Conservation (phyloP, 1,284 basidiomycete species). For the Heterobasidion parviporum region DNA sequence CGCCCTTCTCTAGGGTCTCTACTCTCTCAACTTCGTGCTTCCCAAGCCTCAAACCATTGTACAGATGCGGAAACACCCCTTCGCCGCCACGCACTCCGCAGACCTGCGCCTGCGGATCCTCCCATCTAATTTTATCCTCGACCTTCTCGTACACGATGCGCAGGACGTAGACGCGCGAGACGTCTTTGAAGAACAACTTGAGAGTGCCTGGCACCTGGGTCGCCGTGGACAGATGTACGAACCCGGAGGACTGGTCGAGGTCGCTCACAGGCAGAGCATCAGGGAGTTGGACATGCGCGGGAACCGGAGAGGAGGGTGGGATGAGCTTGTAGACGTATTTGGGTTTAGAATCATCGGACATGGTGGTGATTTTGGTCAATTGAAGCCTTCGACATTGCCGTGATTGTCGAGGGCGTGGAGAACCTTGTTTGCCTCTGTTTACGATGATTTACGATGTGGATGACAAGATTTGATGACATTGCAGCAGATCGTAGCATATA, state of each 20-base stretch:
- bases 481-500: too few relatives aligned
- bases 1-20: not conserved
- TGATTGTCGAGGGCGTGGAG: too few relatives aligned
- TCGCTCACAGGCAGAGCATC: conserved; percentile 26
- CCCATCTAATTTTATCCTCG: conserved; percentile 37
- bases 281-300: conserved; percentile 20
- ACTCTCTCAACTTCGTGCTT: conserved; percentile 1
- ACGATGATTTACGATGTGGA: too few relatives aligned
- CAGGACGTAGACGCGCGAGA: conserved; percentile 33
- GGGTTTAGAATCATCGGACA: conserved; percentile 16
- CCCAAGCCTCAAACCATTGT: conserved; percentile 14
- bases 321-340: conserved; percentile 47
- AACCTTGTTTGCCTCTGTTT: too few relatives aligned
- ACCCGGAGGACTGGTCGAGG: conserved; percentile 35
- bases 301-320: conserved; percentile 25
- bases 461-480: too few relatives aligned
- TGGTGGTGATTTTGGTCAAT: not conserved
- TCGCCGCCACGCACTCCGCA: conserved; percentile 34
- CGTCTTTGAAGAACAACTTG: conserved; percentile 39
- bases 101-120: conserved; percentile 33
- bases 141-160: conserved; percentile 28
- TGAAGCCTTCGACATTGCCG: too few relatives aligned
- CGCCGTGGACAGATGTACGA: conserved; percentile 56
- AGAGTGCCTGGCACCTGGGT: conserved; percentile 47
- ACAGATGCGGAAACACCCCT: conserved; percentile 50